Evolutionary conservation across 2,329 filamentous ascomycete genomes (phyloP), one percentile per base, ranked within the genome.

Genomic region (Nemania sp.): DNA sequence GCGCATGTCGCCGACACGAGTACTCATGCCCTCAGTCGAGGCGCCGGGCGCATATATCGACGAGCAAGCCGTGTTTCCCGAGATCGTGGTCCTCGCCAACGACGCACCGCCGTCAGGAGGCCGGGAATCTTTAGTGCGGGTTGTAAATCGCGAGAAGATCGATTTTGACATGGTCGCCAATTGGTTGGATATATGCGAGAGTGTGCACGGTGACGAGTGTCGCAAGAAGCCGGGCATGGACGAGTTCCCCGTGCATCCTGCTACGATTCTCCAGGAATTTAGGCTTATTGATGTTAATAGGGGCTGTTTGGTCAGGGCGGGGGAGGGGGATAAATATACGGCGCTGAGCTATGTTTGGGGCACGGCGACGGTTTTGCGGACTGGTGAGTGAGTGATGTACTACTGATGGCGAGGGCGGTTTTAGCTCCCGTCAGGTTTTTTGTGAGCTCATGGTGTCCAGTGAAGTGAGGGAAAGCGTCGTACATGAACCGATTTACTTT

Each of bases 291-390:
- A 53, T 20, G 50, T 53, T 15, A 19, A 39, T 14, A 12, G 24
- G 7, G 30, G 28, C 3, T 49, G 50, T 48, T 12, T 53, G 17
- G 31, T 43, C 14, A 43, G 31, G 20, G 44, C 17, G 22, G 43
- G 17, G 5, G 14, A 11, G 11, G 44, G 43, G 11, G 9, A 26
- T 20, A 53, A 43, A 19, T 48, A 48, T 6, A 17, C 23, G 30
- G 50, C 44, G 23, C 31, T 53, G n/a, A 53, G 44, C 28, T 48
- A 53, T 19, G 50, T 53, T 23, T 53, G 44, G 44, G 44, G 50
- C 1, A 33, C 34, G 11, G 50, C 44, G 7, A 43, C 9, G 4
- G 50, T 53, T 6, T 5, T 53, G 44, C 44, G 36, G 19, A 47
- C 44, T 11, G 9, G 50, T 53, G 23, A 53, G 50, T 39, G n/a